These are phyloP conservation scores for Debaryomyces tyrocola DNA, from an alignment of 805 yeast species.

Conservation along the genomic window DNA sequence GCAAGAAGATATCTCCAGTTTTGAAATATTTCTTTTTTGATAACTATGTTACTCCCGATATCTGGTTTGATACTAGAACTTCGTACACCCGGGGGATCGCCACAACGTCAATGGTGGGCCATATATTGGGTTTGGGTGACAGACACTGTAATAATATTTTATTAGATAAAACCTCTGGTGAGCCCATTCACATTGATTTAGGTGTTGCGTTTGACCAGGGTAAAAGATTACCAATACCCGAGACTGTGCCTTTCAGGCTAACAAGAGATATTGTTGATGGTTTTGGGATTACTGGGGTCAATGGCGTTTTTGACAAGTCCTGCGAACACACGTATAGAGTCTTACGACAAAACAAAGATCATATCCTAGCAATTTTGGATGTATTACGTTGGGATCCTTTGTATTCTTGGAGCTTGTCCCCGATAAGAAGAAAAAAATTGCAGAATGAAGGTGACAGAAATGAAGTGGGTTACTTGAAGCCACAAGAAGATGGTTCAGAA, in stretches of 20 bases:
- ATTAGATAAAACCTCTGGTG: slow-evolving; percentile 79
- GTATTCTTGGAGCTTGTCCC: slow-evolving; percentile 88
- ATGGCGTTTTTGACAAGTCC: slow-evolving; percentile 71
- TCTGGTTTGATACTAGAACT: slow-evolving; percentile 70
- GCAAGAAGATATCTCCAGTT: slow-evolving; percentile 58
- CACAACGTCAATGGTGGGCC: slow-evolving; percentile 81
- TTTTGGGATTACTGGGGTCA: slow-evolving; percentile 79
- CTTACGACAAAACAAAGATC: slow-evolving; percentile 61
- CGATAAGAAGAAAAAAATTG: slow-evolving; percentile 56
- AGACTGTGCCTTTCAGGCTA: slow-evolving; percentile 87
- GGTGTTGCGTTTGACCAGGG: slow-evolving; percentile 98
- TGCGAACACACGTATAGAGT: slow-evolving; percentile 75
- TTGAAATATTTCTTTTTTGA: slow-evolving; percentile 70
- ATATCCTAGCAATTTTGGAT: slow-evolving; percentile 77
- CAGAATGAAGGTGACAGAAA: slow-evolving; percentile 40
- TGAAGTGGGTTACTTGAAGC: slow-evolving; percentile 11
- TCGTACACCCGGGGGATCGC: slow-evolving; percentile 79
- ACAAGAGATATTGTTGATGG: slow-evolving; percentile 91
- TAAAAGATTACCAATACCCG: slow-evolving; percentile 78
- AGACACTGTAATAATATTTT: slow-evolving; percentile 90
- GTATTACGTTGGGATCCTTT: slow-evolving; percentile 91
- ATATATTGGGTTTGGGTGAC: slow-evolving; percentile 90
- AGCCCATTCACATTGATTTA: slow-evolving; percentile 91
- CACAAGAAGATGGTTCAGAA: slow-evolving; percentile 56
- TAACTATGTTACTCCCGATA: slow-evolving; percentile 62